Evolutionary conservation across 2,329 filamentous ascomycete species (phyloP).

Genomic region (Cryphonectria nitschkei): DNA sequence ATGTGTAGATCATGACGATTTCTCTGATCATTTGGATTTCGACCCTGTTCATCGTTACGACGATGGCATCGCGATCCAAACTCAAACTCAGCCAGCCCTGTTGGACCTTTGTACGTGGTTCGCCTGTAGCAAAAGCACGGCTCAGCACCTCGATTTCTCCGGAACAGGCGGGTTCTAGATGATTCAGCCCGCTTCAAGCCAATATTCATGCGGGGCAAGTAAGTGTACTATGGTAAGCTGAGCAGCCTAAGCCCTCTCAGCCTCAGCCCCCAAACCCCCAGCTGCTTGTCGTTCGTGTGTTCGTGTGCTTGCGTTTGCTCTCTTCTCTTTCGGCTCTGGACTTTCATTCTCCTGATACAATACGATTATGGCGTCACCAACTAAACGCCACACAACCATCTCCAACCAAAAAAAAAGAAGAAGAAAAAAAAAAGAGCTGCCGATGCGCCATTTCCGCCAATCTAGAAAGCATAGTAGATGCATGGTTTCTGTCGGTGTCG

Average conservation of each 20-base stretch:
- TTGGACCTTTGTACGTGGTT: too few relatives aligned
- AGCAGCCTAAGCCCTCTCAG: neutral
- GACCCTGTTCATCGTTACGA: neutral
- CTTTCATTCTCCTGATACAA: neutral
- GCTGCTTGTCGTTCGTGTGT: neutral
- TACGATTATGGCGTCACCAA: neutral
- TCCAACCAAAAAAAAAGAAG: too few relatives aligned
- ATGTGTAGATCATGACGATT: neutral
- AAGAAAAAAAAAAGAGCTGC: too few relatives aligned
- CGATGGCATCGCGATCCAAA: neutral
- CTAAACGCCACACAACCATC: neutral
- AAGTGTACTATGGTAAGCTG: neutral
- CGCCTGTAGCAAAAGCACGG: too few relatives aligned
- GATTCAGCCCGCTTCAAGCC: neutral
- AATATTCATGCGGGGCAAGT: neutral
- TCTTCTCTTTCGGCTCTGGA: neutral
- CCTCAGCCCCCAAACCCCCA: neutral
- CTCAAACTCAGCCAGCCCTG: neutral
- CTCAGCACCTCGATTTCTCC: neutral
- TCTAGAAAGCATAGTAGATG: neutral
- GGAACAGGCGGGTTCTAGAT: neutral
- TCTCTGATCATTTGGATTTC: neutral
- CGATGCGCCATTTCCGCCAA: neutral
- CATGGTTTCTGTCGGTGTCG: neutral
- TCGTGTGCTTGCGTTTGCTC: neutral